Percentiles rank a stretch among this genome's conserved stretches.
Conservation (phyloP, 805 yeast species). For the Scheffersomyces ergatensis region DNA sequence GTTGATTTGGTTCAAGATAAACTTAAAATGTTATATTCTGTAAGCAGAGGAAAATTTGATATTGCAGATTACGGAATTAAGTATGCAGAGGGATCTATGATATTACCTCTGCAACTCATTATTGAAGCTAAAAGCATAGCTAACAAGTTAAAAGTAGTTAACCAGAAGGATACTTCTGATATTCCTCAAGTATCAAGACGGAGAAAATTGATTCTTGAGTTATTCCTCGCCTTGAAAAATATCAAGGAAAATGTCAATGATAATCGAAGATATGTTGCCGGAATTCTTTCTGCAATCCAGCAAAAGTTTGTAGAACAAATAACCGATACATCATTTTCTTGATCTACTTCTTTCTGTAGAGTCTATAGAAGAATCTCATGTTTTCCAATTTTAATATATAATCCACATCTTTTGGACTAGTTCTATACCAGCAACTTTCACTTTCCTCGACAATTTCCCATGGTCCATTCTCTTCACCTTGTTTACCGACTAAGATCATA, state of each 20-base stretch:
- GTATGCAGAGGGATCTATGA: conserved; percentile 13
- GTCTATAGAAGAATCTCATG: conserved; percentile 81
- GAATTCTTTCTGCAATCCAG: conserved; percentile 5
- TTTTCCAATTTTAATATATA: conserved; percentile 75
- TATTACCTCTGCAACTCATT: conserved; percentile 21
- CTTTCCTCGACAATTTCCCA: conserved; percentile 68
- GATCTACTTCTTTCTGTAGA: conserved; percentile 54
- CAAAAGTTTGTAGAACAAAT: conserved; percentile 6
- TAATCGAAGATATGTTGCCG: not conserved
- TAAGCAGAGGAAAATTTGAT: conserved; percentile 15
- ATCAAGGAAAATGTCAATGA: not conserved
- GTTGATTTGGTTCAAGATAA: conserved; percentile 12
- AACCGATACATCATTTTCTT: conserved; percentile 1
- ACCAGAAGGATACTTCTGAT: not conserved
- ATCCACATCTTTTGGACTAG: conserved; percentile 44
- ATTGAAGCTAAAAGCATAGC: conserved; percentile 22
- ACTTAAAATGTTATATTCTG: conserved; percentile 27
- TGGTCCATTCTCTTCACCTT: conserved; percentile 39
- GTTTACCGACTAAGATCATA: conserved; percentile 59
- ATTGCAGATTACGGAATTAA: conserved; percentile 28
- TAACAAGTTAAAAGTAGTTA: not conserved
- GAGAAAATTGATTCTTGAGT: conserved; percentile 6
- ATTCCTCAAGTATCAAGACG: not conserved
- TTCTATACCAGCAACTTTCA: conserved; percentile 83
- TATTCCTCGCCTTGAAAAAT: conserved; percentile 7